Evolutionary conservation across 768 basidiomycete genomes (phyloP).

Genomic region (Termitomyces sp.): DNA sequence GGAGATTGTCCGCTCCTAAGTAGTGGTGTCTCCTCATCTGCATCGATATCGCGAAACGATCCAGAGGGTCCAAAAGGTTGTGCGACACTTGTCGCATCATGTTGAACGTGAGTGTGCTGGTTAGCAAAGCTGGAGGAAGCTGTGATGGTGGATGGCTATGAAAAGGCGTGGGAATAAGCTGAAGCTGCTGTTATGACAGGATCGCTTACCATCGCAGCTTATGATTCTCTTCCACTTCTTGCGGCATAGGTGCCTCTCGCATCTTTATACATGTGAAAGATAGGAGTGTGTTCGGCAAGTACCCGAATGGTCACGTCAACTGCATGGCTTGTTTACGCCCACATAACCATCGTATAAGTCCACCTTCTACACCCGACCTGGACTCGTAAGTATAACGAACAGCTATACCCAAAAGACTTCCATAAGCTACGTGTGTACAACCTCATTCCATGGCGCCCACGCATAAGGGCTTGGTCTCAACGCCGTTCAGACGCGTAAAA

Average conservation of each 20-base stretch:
- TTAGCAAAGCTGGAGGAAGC: too few relatives aligned
- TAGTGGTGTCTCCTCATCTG: slow-evolving; percentile 54
- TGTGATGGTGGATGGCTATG: neutral
- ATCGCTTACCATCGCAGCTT: neutral
- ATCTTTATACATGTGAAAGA: neutral
- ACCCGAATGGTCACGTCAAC: neutral
- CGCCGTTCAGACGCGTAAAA: neutral
- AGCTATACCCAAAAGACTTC: neutral
- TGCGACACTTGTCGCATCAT: neutral
- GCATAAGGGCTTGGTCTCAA: neutral
- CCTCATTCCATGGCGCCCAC: neutral
- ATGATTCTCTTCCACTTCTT: neutral
- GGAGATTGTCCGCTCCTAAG: slow-evolving; percentile 29
- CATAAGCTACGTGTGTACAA: neutral
- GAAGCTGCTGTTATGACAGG: neutral
- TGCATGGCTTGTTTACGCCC: neutral
- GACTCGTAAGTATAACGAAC: neutral
- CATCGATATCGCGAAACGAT: slow-evolving; percentile 5
- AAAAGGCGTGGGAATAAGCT: neutral
- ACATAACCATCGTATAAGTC: neutral
- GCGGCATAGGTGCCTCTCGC: neutral
- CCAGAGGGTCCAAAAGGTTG: neutral
- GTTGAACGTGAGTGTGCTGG: neutral
- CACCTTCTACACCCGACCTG: neutral
- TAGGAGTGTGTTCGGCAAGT: neutral